Percentiles rank a stretch among this genome's conserved stretches.
These are phyloP conservation scores for Barnettozyma sp. DNA, from an alignment of 805 yeast species.

Conservation along the genomic window DNA sequence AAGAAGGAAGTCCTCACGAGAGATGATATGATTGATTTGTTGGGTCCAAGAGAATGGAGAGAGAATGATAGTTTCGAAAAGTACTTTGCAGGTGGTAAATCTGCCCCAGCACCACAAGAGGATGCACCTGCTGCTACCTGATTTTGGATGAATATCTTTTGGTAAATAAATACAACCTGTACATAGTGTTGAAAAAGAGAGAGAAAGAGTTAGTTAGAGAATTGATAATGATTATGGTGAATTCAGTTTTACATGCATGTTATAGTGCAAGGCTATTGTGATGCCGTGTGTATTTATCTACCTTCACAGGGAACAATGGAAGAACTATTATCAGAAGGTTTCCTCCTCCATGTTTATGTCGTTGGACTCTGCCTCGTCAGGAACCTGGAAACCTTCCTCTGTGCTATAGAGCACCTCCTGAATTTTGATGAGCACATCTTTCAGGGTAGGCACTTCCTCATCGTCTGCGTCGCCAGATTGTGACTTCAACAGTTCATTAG, in stretches of 20 bases:
- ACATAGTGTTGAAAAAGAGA: too few species aligned
- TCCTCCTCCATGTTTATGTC: slow-evolving; percentile 30
- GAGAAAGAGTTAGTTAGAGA: too few species aligned
- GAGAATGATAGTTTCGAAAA: slow-evolving; percentile 86
- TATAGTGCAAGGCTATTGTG: too few species aligned
- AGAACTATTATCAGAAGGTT: slow-evolving; percentile 23
- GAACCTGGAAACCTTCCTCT: slow-evolving; percentile 75
- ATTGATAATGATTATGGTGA: too few species aligned
- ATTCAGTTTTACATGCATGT: too few species aligned
- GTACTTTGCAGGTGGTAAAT: slow-evolving; percentile 43
- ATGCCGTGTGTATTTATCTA: not conserved
- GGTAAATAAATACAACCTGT: too few species aligned
- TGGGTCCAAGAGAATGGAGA: slow-evolving; percentile 74
- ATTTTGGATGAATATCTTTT: too few species aligned
- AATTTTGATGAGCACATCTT: slow-evolving; percentile 48
- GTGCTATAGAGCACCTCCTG: slow-evolving; percentile 75
- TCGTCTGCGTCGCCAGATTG: too few species aligned
- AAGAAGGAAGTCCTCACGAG: slow-evolving; percentile 74
- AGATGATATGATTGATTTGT: slow-evolving; percentile 67
- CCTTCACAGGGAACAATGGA: slow-evolving; percentile 2
- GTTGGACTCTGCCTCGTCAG: slow-evolving; percentile 31
- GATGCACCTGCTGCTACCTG: slow-evolving; percentile 1
- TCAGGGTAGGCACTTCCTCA: slow-evolving; percentile 28
- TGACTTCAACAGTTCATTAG: slow-evolving; percentile 46
- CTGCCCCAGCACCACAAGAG: slow-evolving; percentile 15